Percentiles rank a stretch among this genome's conserved stretches.
Evolutionary conservation across 2,329 filamentous ascomycete species (phyloP).

Genomic region (Davidsoniella virescens): DNA sequence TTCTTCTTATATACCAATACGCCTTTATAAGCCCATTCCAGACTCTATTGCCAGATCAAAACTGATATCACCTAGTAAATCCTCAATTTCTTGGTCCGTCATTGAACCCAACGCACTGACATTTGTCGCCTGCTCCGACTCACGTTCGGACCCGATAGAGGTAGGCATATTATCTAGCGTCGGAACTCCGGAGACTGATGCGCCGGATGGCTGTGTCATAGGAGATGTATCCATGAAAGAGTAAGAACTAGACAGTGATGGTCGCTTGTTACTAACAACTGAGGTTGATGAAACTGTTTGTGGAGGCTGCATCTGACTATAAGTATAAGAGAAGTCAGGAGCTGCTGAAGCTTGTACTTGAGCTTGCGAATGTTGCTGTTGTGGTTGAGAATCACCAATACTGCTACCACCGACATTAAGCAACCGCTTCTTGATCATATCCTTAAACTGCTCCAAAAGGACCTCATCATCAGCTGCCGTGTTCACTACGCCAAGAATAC

Average conservation of each 20-base stretch:
- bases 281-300: not conserved
- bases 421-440: constrained; percentile 11
- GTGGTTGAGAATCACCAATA: too few relatives aligned
- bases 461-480: constrained; percentile 39
- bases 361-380: too few relatives aligned
- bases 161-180: too few relatives aligned
- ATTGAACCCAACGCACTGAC: not conserved
- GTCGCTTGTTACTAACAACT: not conserved
- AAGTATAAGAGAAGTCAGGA: too few relatives aligned
- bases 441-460: constrained; percentile 38
- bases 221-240: too few relatives aligned
- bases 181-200: too few relatives aligned
- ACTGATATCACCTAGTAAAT: constrained; percentile 7
- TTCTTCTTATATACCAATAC: not conserved
- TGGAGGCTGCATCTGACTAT: not conserved
- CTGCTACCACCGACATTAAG: not conserved
- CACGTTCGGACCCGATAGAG: too few relatives aligned
- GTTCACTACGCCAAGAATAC: constrained; percentile 28
- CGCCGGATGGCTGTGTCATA: too few relatives aligned
- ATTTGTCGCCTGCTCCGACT: too few relatives aligned
- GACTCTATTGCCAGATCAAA: constrained; percentile 8
- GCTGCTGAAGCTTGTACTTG: not conserved
- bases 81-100: constrained; percentile 9
- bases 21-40: not conserved
- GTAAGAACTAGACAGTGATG: not conserved